Evolutionary conservation across 1,284 basidiomycete species (phyloP), one percentile per base, ranked within the genome.

Genomic region (Cryptococcus deneoformans): DNA sequence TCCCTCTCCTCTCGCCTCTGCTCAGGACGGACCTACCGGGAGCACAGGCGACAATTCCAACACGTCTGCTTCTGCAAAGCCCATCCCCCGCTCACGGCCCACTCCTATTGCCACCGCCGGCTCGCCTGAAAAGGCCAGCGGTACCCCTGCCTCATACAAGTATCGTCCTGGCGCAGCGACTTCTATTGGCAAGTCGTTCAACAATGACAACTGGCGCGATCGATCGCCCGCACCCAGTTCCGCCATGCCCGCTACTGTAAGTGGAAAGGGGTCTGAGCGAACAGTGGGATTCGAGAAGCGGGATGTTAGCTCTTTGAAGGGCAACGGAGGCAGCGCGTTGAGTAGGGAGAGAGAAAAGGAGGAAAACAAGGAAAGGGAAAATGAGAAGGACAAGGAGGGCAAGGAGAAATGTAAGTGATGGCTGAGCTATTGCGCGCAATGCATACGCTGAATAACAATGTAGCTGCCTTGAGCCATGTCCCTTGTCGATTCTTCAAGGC

Each of bases 401-500:
- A 34, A 40, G 12, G 49, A n/a, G 7, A 40, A 38, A n/a, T 16
- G 49, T 50, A 36, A 40, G 49, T 37, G 48, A 5, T 43, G 10
- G 24, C 14, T 16, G 20, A 20, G 11, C 34, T 5, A 14, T 7
- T 11, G 35, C 35, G 34, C 10, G 16, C 9, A 42, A 11, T 29
- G 29, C 29, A 29, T 29, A 29, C 36, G 46, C 54, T 40, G 1
- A 46, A 8, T 16, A 42, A 35, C 53, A 11, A 42, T n/a, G 12
- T 63, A 40, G 67, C 67, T 8, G 66, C 66, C 16, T 84, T 98
- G 54, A 91, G 90, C 10, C 94, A 97, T 81, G 95, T 99, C 34
- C 94, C 94, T 2, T 99, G 95, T 83, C 92, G 96, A 80, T 98
- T 99, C 84, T 97, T 88, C 86, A 92, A 89, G 75, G 89, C 90